Evolutionary conservation across 768 basidiomycete genomes (phyloP), one percentile per base, ranked within the genome.

Genomic region (Podaxis rugospora): DNA sequence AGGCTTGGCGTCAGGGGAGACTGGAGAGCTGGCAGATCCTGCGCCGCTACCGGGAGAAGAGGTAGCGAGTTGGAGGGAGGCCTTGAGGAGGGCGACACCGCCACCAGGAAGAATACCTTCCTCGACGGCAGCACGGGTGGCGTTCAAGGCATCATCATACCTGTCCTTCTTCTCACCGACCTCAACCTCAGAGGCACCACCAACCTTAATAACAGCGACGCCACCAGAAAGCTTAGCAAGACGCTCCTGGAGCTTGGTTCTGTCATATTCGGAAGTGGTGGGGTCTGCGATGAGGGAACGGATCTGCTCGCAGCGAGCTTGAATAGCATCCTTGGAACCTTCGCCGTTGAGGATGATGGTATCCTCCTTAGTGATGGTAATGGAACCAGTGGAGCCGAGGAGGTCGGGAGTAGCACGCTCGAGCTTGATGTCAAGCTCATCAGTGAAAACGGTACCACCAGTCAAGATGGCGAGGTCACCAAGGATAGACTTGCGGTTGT

Each of bases 151-250:
- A 70, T 96, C 94, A 66, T 98, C 95, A 70, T 97, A 98, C 39
- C 95, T 84, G 73, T 98, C 96, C 86, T 98, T 97, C 92, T 98
- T 98, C 84, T 98, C 96, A 5, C 95, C 83, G 62, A 98, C 96
- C 77, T 98, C 96, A 55, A 98, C 96, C 75, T 98, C 96, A 55
- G 83, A 86, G 23, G 88, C 78, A 16, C 96, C 96, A 59, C 96
- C 96, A 63, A 98, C 96, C 77, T 93, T 95, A 83, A 98, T 98
- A 76, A 98, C 95, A 14, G 96, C 96, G 51, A 98, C 96, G 75
- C 96, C 95, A 49, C 96, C 96, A 47, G 85, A 86, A 56, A 98
- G 82, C 83, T 99, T 98, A 64, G 96, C 96, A 49, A 99, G 83
- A 65, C 96, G 91, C 73, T 98, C 96, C 74, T 98, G 95, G 54